Conservation (phyloP, 2,329 filamentous ascomycete species). For the Fusarium buharicum region DNA sequence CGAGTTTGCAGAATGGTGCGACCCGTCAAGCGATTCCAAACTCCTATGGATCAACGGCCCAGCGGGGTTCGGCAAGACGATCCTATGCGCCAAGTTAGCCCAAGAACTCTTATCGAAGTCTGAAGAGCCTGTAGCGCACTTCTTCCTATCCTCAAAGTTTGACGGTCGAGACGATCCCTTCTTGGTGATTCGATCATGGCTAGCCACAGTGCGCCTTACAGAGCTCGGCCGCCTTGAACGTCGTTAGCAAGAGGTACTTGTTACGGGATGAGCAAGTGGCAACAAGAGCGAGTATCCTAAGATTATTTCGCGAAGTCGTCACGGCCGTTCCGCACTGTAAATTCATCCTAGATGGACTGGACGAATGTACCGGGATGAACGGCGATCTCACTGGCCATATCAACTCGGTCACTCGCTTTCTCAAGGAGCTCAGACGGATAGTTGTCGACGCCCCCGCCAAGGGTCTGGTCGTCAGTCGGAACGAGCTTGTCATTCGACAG, state of each 20-base stretch:
- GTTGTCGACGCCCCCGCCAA: constrained; percentile 15
- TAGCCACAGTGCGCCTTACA: no score
- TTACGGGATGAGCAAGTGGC: neutral
- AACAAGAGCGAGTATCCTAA: rapidly evolving
- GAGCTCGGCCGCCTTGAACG: no score
- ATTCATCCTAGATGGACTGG: constrained; percentile 19
- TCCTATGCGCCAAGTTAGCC: constrained; percentile 47
- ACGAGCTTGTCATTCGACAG: rapidly evolving
- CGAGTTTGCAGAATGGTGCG: neutral
- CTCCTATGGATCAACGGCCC: constrained; percentile 49
- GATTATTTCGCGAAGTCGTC: rapidly evolving
- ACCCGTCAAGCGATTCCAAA: neutral
- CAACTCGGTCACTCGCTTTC: constrained; percentile 25
- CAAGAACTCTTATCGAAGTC: constrained; percentile 33
- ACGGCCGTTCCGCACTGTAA: neutral
- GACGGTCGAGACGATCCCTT: constrained; percentile 34
- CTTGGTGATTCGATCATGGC: constrained; percentile 28
- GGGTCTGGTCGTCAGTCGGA: neutral
- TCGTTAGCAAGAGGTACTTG: no score
- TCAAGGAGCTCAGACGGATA: constrained; percentile 8
- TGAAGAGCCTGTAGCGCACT: constrained; percentile 36
- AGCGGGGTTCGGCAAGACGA: constrained; percentile 49
- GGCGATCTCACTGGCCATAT: constrained; percentile 7
- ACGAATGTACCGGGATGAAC: neutral
- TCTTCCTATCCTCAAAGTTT: constrained; percentile 49